Evolutionary conservation across 179 eudicot genomes (phyloP), one percentile per base, ranked within the genome.

Genomic region (Silene noctiflora): DNA sequence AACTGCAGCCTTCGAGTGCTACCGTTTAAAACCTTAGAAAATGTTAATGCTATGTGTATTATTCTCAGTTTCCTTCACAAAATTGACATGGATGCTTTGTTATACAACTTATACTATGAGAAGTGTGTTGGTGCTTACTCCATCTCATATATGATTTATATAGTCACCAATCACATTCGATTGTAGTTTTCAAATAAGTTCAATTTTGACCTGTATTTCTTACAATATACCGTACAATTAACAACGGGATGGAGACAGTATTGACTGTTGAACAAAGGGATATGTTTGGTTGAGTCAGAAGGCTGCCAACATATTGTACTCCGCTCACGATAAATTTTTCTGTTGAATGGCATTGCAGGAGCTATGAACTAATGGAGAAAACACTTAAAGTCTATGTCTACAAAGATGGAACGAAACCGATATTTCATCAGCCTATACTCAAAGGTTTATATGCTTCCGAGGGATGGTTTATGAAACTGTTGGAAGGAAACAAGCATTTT

Each of bases 381-480:
- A 89, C 82, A 33, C 88, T 91, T 75, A 91, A 86, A 80, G 90
- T 93, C 24, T 93, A 91, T 72, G 80, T 89, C 29, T 93, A 91
- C 77, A 87, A 64, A 71, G 98, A 89, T 17, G 98, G 98, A 20
- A 85, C 78, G 64, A 87, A 75, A 73, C 98, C 96, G 31, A 90
- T 93, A 16, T 93, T 93, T 83, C 98, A 93, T 83, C 89, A 86
- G 67, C 96, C 96, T 9, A 79, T 84, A 64, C 91, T 93, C 72
- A 87, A 85, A 80, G 98, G 98, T 12, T 77, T 93, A 78, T 93
- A 93, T 78, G 92, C 98, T 10, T 91, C 98, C 0, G 98, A 93
- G 77, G 98, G 98, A 70, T 91, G 96, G 96, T 93, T 93, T 80
- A 91, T 93, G 96, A 93, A 93, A 78, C 84, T 83, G 46, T 80